phyloP scores from a whole-genome alignment of 2,329 filamentous ascomycete genomes.

The Fusarium xylarioides region DNA sequence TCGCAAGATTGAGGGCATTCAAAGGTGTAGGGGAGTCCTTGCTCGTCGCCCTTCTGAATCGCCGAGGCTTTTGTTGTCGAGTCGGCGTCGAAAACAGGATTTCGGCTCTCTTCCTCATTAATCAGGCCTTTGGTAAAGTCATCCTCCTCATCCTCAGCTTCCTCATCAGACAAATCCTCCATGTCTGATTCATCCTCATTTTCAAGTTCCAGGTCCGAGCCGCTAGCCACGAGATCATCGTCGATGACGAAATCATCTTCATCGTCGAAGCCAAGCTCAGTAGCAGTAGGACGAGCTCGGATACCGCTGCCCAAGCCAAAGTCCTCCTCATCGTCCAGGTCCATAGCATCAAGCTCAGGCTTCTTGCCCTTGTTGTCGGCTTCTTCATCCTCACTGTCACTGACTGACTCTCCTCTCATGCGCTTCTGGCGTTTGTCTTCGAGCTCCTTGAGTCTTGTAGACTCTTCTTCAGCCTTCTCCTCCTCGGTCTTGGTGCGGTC shows the following conservation, averaged over 20 bases:
- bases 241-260: conserved; percentile 95
- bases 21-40: conserved; percentile 82
- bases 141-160: conserved; percentile 51
- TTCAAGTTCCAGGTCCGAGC: conserved; percentile 72
- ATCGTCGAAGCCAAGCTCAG: conserved; percentile 81
- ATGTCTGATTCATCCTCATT: conserved; percentile 64
- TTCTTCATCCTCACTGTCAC: conserved; percentile 69
- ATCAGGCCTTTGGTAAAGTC: conserved; percentile 78
- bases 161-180: conserved; percentile 52
- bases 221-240: conserved; percentile 85
- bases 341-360: conserved; percentile 49
- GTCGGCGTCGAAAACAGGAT: conserved; percentile 60
- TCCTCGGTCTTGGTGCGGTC: conserved; percentile 92
- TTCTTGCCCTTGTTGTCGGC: conserved; percentile 52
- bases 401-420: conserved; percentile 85
- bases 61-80: conserved; percentile 52
- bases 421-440: conserved; percentile 84
- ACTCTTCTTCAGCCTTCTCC: conserved; percentile 81
- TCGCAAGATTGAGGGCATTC: conserved; percentile 81
- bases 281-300: conserved; percentile 63
- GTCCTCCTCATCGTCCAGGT: conserved; percentile 57
- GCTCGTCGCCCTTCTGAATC: conserved; percentile 55
- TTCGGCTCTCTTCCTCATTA: conserved; percentile 64
- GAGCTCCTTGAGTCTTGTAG: conserved; percentile 77
- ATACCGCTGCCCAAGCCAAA: conserved; percentile 70